Base-by-base conservation (phyloP, 2,329 filamentous ascomycete species). In the Epichloe gansuensis region DNA sequence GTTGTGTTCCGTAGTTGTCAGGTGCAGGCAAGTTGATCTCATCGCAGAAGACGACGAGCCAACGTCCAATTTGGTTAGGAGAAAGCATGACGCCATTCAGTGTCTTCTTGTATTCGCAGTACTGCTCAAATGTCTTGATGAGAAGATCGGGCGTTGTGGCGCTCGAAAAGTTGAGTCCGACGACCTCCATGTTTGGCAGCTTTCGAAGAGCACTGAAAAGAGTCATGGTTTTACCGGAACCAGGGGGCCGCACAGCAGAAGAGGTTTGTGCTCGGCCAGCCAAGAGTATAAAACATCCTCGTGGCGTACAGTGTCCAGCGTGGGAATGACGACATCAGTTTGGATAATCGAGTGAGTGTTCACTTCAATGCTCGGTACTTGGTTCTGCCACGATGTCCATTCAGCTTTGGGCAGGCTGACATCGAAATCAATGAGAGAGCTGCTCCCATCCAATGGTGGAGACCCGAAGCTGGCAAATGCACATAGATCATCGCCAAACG, bases 201-300 rank as follows among this genome's bases (percentile, higher is more conserved):
- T 98, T 98, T 58, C 93, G 85, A 51, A 99, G 81, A 37, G 93
- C 93, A 66, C 91, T 96, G 75, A 99, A 99, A 12, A 99, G 75
- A 11, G 93, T 99, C 93, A 99, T 99, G 4, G 93, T 99, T 75
- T 99, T 99, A 76, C 93, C 93, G 50, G 93, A 98, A 73, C 93
- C 93, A 54, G 93, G 93, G 65, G 93, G 94, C 93, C 94, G 67
- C 93, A 99, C 15, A 99, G 85, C 50, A 99, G 75, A 17, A 99
- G 76, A 12, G 94, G 93, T 73, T 98, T 98, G 67, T 99, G 93
- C 68, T 99, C 93, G 15, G 94, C 93, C 45, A 99, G 81, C 93
- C 93, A 98, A 3, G 94, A 98, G 74, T 98, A 98, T 15, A 99
- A 77, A n/a, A 99, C 88, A 69, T 97, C 93, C 68, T 99, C 93